Evolutionary conservation across 2,329 filamentous ascomycete genomes (phyloP).

Genomic region (Fusarium ambrosium): DNA sequence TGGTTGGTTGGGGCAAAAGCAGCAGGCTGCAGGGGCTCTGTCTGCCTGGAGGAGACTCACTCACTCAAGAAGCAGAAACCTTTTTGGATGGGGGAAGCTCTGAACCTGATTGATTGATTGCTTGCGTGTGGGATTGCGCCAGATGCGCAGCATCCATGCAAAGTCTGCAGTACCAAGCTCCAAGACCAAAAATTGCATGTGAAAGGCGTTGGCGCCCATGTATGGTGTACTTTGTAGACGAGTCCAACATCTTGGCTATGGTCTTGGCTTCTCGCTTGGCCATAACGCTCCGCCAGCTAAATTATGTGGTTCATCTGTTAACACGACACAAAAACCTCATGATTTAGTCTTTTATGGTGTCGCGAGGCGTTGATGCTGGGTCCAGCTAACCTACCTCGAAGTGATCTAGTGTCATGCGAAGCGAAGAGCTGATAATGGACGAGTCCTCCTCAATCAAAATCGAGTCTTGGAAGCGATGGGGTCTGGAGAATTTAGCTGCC

Average conservation of each 20-base stretch:
- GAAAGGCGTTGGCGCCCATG: not conserved
- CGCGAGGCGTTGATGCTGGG: slow-evolving; percentile 14
- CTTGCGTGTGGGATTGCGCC: not conserved
- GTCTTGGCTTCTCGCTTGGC: not conserved
- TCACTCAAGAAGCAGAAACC: not conserved
- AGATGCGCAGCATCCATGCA: slow-evolving; percentile 3
- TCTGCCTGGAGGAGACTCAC: not conserved
- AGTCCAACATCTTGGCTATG: not conserved
- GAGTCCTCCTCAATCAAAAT: not conserved
- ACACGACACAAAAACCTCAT: slow-evolving; percentile 14
- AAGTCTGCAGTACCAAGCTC: slow-evolving; percentile 5
- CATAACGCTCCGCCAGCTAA: slow-evolving; percentile 29
- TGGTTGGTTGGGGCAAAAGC: slow-evolving; percentile 29
- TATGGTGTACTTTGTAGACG: not conserved
- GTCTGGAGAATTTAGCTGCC: slow-evolving; percentile 16
- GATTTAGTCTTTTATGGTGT: slow-evolving; percentile 21
- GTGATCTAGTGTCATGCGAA: slow-evolving; percentile 11
- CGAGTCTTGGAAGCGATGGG: not conserved
- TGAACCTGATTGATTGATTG: not conserved
- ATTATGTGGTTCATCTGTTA: slow-evolving; percentile 21
- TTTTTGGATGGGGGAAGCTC: slow-evolving; percentile 9
- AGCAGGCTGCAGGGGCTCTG: not conserved
- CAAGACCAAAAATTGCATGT: not conserved
- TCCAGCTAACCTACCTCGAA: not conserved
- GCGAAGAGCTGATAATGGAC: not conserved